Evolutionary conservation across 805 yeast species (phyloP).

Genomic region (Kuraishia ogatae): DNA sequence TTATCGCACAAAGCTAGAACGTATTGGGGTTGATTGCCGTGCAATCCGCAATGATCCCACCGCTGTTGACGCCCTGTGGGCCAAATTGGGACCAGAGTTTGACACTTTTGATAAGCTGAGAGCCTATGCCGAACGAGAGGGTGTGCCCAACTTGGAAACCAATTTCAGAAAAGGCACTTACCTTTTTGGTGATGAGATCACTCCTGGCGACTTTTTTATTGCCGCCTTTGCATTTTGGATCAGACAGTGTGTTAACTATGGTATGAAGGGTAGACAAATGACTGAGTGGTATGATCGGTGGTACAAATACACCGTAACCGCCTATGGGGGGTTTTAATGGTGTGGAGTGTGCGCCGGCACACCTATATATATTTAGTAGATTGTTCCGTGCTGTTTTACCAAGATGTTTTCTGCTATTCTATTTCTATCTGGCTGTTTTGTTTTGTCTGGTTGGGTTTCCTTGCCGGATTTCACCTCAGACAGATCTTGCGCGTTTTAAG

Average conservation of each 20-base stretch:
- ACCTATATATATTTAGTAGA: no score
- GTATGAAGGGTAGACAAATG: not conserved
- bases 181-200: not conserved
- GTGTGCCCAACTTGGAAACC: not conserved
- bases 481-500: no score
- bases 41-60: not conserved
- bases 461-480: no score
- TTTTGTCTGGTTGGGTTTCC: no score
- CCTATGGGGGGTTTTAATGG: no score
- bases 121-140: not conserved
- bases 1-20: not conserved
- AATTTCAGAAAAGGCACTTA: not conserved
- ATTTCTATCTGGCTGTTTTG: no score
- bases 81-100: not conserved
- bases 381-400: no score
- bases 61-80: not conserved
- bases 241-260: not conserved
- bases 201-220: conserved; percentile 1
- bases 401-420: no score
- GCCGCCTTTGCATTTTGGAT: conserved; percentile 1
- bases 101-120: not conserved
- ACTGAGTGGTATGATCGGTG: not conserved
- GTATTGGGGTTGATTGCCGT: conserved; percentile 1
- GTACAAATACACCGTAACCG: not conserved
- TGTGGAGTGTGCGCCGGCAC: no score